Evolutionary conservation across 2,329 filamentous ascomycete genomes (phyloP).

Genomic region (Lasiodiplodia gonubiensis): DNA sequence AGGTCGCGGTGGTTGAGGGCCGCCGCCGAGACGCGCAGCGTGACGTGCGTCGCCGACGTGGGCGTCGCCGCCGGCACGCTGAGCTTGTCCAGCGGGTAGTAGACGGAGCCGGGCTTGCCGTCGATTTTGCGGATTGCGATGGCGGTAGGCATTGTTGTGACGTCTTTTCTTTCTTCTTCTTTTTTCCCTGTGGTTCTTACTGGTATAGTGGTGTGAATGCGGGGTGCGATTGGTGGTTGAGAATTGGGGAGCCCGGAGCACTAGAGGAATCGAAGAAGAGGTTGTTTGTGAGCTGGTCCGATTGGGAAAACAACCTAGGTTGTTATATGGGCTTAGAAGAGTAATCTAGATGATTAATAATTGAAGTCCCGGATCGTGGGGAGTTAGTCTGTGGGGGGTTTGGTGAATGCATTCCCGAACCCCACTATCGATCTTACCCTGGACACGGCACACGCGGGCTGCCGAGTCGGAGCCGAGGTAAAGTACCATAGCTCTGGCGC

Average conservation of each 20-base stretch:
- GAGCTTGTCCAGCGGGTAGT: conserved; percentile 66
- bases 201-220: background rate
- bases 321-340: background rate
- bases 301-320: background rate
- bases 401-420: conserved; percentile 8
- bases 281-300: background rate
- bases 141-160: conserved; percentile 54
- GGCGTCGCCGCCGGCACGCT: conserved; percentile 38
- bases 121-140: conserved; percentile 72
- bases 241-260: background rate
- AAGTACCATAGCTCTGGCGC: conserved; percentile 2
- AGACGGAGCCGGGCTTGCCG: conserved; percentile 86
- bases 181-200: background rate
- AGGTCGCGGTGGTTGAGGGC: conserved; percentile 95
- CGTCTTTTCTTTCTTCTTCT: background rate
- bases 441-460: background rate
- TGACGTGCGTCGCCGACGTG: conserved; percentile 61
- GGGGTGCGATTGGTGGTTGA: background rate
- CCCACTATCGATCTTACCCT: conserved; percentile 1
- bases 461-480: conserved; percentile 20
- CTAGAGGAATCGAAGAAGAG: background rate
- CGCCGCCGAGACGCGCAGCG: conserved; percentile 76
- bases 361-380: background rate
- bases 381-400: background rate
- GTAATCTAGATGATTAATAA: conserved; percentile 3